Percentiles rank a stretch among this genome's conserved stretches.
Evolutionary conservation across 306 rosid species (phyloP).

Genomic region (Pterocarpus macrocarpus): DNA sequence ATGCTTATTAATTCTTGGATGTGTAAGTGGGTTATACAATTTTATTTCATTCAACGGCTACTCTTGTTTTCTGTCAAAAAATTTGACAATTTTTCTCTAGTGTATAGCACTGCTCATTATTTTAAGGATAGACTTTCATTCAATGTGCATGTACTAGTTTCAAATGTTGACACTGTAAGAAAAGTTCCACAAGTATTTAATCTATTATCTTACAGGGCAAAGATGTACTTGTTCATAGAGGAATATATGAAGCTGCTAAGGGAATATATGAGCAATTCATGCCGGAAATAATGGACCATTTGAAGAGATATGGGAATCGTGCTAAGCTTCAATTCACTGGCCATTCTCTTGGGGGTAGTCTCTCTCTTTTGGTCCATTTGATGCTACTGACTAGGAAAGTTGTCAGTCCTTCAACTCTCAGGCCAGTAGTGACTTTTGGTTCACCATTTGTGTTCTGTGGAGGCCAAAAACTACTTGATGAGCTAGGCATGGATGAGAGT

Average conservation of each 20-base stretch:
- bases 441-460: conserved; percentile 95
- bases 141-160: not conserved
- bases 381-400: conserved; percentile 73
- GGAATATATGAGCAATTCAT: conserved; percentile 86
- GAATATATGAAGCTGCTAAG: conserved; percentile 95
- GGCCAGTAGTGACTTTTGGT: conserved; percentile 88
- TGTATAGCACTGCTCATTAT: too few relatives aligned
- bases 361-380: conserved; percentile 86
- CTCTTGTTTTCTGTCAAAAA: not conserved
- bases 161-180: conserved; percentile 1
- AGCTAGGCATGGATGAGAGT: conserved; percentile 76
- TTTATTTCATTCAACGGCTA: not conserved
- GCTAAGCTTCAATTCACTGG: conserved; percentile 91
- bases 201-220: conserved; percentile 59
- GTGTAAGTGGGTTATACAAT: too few relatives aligned
- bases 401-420: conserved; percentile 68
- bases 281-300: conserved; percentile 82
- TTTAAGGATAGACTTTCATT: not conserved
- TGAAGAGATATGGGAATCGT: conserved; percentile 66
- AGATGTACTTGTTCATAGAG: conserved; percentile 86
- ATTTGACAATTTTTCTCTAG: too few relatives aligned
- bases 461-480: conserved; percentile 69
- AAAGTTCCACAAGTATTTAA: conserved; percentile 23
- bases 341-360: conserved; percentile 96
- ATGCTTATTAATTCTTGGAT: too few relatives aligned